These are phyloP conservation scores for Lichtheimia hyalospora DNA, from an alignment of 371 early-diverging fungal genomes.

Conservation along the genomic window DNA sequence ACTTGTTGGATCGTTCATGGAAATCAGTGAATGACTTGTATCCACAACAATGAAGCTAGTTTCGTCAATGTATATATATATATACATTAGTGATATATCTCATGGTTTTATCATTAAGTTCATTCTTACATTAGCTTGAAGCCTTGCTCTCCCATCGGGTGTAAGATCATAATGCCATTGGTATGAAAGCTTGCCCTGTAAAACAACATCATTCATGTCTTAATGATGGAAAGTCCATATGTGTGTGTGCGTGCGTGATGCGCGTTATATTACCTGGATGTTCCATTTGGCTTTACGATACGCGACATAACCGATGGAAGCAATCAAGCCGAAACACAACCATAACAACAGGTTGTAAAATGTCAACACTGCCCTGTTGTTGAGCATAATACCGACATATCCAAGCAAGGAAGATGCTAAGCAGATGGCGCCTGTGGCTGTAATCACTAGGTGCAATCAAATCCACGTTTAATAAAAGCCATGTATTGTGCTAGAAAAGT, in stretches of 20 bases:
- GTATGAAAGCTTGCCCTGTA: slow-evolving; percentile 42
- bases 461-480: not conserved
- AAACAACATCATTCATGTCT: not conserved
- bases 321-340: slow-evolving; percentile 57
- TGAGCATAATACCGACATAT: slow-evolving; percentile 55
- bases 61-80: not conserved
- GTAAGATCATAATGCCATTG: slow-evolving; percentile 49
- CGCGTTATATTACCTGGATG: slow-evolving; percentile 17
- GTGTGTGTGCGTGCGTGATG: not conserved
- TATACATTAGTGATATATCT: not conserved
- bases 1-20: slow-evolving; percentile 58
- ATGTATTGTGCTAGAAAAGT: not conserved
- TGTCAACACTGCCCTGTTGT: slow-evolving; percentile 49
- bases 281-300: slow-evolving; percentile 54
- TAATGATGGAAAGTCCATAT: not conserved
- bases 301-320: slow-evolving; percentile 55
- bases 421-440: slow-evolving; percentile 48
- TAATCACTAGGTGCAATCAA: slow-evolving; percentile 33
- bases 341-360: slow-evolving; percentile 55
- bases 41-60: slow-evolving; percentile 62
- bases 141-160: slow-evolving; percentile 35
- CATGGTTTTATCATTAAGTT: not conserved
- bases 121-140: slow-evolving; percentile 46
- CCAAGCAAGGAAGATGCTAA: slow-evolving; percentile 50
- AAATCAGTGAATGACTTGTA: slow-evolving; percentile 54